A percentile compares a stretch with the other conserved stretches of the same genome.
phyloP scores from a whole-genome alignment of 2,329 filamentous ascomycete species.

The Bipolaris sorokiniana region DNA sequence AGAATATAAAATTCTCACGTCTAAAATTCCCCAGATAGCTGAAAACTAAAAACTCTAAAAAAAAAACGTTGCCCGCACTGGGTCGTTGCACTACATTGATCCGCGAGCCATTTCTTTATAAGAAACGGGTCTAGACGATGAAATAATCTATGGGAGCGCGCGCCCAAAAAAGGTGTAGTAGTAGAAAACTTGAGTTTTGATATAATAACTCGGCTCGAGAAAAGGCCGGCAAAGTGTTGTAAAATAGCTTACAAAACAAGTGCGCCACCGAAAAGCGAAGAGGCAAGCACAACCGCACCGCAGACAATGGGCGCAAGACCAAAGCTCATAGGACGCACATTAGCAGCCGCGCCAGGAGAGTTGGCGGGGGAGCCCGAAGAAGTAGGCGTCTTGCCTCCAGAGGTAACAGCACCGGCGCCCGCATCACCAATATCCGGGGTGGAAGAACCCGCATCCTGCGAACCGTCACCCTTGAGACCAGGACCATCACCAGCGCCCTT shows the following conservation, averaged over 20 bases:
- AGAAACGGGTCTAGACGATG: background rate
- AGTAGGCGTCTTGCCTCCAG: constrained; percentile 30
- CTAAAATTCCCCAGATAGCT: constrained; percentile 16
- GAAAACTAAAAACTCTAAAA: no score
- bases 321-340: constrained; percentile 54
- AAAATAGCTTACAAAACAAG: constrained; percentile 46
- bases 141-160: no score
- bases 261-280: constrained; percentile 60
- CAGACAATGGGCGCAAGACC: constrained; percentile 59
- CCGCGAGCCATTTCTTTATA: constrained; percentile 7
- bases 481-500: constrained; percentile 63
- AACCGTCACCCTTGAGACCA: constrained; percentile 63
- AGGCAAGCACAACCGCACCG: constrained; percentile 58
- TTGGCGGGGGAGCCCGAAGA: constrained; percentile 22
- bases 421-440: constrained; percentile 54
- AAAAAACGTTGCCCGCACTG: constrained; percentile 37
- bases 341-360: constrained; percentile 50
- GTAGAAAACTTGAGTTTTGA: no score
- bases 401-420: constrained; percentile 57
- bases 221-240: no score
- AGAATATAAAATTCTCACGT: background rate
- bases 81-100: constrained; percentile 34
- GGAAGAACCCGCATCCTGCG: constrained; percentile 60
- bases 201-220: no score
- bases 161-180: no score